Percentiles rank a stretch among this genome's conserved stretches.
Conservation (phyloP, 2,329 filamentous ascomycete genomes). For the Metarhizium anisopliae region DNA sequence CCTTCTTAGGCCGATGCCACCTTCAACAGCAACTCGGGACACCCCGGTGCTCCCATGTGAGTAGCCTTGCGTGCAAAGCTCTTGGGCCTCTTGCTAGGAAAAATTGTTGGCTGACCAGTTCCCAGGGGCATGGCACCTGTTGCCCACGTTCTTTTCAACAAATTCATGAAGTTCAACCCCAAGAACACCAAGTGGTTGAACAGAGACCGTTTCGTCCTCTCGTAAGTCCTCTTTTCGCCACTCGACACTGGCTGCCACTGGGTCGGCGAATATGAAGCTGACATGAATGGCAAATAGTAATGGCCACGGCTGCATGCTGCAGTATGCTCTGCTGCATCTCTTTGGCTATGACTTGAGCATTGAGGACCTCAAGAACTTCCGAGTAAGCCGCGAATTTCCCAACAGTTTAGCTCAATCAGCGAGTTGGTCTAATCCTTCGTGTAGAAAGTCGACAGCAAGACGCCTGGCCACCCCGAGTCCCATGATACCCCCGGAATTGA, state of each 20-base stretch:
- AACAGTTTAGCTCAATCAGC: neutral
- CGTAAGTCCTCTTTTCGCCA: constrained; percentile 53
- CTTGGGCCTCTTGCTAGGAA: neutral
- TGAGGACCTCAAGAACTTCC: constrained; percentile 93
- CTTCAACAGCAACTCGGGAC: constrained; percentile 89
- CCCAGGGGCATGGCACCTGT: constrained; percentile 76
- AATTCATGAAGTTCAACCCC: constrained; percentile 99
- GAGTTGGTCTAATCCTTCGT: constrained; percentile 1
- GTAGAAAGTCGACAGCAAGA: constrained; percentile 58
- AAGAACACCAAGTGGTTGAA: constrained; percentile 97
- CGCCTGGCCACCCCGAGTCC: constrained; percentile 90
- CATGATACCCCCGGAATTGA: constrained; percentile 96
- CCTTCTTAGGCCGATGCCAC: constrained; percentile 84
- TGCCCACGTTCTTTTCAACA: constrained; percentile 96
- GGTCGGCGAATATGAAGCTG: neutral
- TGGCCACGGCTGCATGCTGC: constrained; percentile 98
- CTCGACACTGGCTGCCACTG: neutral
- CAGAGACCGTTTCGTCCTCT: constrained; percentile 97
- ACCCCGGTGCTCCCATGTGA: constrained; percentile 95
- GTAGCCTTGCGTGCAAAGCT: constrained; percentile 16
- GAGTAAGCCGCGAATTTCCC: constrained; percentile 51
- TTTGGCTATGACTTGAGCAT: constrained; percentile 83
- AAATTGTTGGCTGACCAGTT: constrained; percentile 21
- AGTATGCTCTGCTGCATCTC: constrained; percentile 95
- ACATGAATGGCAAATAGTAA: constrained; percentile 50